Conservation (phyloP, 805 yeast genomes). For the Sungouiozyma ichnusensis region DNA sequence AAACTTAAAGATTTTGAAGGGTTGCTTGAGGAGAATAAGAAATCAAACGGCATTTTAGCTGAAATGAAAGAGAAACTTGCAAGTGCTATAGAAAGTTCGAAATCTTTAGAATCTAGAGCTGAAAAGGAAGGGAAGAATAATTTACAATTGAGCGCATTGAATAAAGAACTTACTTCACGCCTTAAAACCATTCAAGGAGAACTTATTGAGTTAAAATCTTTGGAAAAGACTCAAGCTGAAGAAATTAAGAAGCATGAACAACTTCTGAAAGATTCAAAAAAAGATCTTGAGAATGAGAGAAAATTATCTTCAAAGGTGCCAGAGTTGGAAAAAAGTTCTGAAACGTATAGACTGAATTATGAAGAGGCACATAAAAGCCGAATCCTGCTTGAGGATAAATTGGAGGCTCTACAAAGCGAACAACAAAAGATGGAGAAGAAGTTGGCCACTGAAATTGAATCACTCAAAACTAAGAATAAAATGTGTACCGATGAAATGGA, state of each 20-base stretch:
- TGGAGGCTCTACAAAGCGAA: not conserved
- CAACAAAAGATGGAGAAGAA: not conserved
- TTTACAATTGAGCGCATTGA: not conserved
- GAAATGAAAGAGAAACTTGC: not conserved
- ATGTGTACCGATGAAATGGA: not conserved
- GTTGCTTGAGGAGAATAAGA: not conserved
- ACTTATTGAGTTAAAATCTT: not conserved
- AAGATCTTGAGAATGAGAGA: not conserved
- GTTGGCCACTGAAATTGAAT: not conserved
- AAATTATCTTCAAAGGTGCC: not conserved
- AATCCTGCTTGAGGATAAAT: not conserved
- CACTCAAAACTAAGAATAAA: not conserved
- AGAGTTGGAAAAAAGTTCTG: not conserved
- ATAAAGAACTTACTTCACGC: not conserved
- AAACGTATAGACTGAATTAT: not conserved
- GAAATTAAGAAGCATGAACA: not conserved
- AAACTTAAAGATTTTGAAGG: not conserved
- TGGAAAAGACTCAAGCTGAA: not conserved
- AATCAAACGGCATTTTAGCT: not conserved
- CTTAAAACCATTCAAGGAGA: not conserved
- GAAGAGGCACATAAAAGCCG: not conserved
- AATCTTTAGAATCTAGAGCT: not conserved
- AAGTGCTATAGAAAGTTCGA: not conserved
- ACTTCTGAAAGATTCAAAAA: not conserved
- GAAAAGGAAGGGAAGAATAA: not conserved